Evolutionary conservation across 176 grass and related monocot species (phyloP), one percentile per base, ranked within the genome.

Genomic region (Guadua angustifolia): DNA sequence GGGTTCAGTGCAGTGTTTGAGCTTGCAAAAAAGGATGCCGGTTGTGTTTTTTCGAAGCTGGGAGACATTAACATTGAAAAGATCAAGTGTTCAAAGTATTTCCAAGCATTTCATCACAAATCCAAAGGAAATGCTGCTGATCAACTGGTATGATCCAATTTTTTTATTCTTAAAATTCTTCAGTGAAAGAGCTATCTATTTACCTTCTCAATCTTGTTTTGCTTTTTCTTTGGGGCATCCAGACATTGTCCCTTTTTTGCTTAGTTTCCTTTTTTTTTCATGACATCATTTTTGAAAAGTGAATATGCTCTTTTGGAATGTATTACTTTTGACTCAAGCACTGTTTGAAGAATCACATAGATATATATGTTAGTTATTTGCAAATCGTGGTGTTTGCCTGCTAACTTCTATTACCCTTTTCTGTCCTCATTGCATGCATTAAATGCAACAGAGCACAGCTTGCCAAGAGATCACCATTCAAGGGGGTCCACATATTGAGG

Each of bases 1-100:
- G 65, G 64, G 36, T 88, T 88, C 91, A 98, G 95, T 79, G 75
- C 83, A 82, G 95, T 58, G 15, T 98, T 98, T 93, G 82, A 92
- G 69, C 72, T 91, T 18, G 83, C 95, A 87, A 85, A 82, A 82
- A 93, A 73, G 74, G 91, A 92, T 85, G 86, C 65, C 19, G 66
- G 77, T 17, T 82, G 87, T 85, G 67, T 92, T 46, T 95, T 98
- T 88, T 18, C 62, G 5, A 94, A 86, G 82, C 82, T 45, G 71
- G 91, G 91, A 69, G 89, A 87, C 78, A 74, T 83, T 68, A 72
- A 77, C 86, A 75, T 91, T 39, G 95, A 93, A 84, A 98, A 90
- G 88, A 90, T 95, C 70, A 88, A 92, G 77, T 78, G 83, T 33
- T 98, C 87, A 10, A 95, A 88, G 74, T 85, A 88, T 71, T 95